phyloP scores from a whole-genome alignment of 345 rosid genomes.

The Gossypium stocksii region DNA sequence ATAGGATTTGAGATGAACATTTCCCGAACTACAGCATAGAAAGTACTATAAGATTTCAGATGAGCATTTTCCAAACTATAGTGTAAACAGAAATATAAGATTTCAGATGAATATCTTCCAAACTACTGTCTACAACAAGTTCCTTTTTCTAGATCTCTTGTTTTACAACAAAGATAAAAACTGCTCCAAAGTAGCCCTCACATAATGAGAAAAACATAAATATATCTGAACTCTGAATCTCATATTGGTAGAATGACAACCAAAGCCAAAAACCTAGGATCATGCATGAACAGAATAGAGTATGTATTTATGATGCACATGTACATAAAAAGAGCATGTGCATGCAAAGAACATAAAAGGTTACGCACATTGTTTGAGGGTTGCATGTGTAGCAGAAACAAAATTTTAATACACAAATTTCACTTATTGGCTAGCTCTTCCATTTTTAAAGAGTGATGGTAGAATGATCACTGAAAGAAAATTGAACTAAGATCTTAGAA shows the following conservation, averaged over 20 bases:
- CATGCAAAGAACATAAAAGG: neutral
- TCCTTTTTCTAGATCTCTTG: neutral
- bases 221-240: no score
- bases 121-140: neutral
- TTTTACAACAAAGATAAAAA: no score
- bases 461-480: neutral
- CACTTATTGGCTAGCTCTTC: neutral
- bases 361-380: neutral
- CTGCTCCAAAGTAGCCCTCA: no score
- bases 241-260: neutral
- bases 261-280: neutral
- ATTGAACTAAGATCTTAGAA: neutral
- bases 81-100: no score
- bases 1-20: neutral
- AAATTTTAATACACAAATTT: neutral
- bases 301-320: neutral
- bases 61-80: no score
- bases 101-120: neutral
- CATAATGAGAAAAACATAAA: no score
- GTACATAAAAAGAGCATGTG: neutral
- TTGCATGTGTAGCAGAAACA: neutral
- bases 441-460: neutral
- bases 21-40: no score
- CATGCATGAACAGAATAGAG: neutral
- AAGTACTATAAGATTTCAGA: no score